These are phyloP conservation scores for Cynara cardunculus DNA, from an alignment of 129 eudicot genomes.

Conservation along the genomic window DNA sequence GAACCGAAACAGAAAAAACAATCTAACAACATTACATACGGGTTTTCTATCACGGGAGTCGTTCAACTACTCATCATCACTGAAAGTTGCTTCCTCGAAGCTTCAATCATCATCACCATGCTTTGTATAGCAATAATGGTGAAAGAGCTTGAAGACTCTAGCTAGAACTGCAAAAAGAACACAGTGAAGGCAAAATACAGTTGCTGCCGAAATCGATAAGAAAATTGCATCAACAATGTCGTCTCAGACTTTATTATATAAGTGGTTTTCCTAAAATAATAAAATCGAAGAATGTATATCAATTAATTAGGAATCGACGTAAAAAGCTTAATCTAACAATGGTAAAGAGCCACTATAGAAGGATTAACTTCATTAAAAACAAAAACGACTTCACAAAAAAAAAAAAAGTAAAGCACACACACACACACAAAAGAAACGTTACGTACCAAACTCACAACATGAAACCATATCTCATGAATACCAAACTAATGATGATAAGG, in stretches of 20 bases:
- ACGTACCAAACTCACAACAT: no score
- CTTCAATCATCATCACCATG: neutral
- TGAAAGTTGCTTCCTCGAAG: neutral
- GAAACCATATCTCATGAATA: no score
- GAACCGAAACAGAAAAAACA: neutral
- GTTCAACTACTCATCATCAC: neutral
- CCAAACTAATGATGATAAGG: neutral
- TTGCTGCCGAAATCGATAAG: neutral
- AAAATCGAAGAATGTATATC: neutral
- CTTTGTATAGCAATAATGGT: neutral
- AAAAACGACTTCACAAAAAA: no score
- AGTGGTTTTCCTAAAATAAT: neutral
- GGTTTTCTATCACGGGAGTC: neutral
- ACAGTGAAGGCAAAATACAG: neutral
- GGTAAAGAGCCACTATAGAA: no score
- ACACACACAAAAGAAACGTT: no score
- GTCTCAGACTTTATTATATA: neutral
- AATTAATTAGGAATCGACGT: no score
- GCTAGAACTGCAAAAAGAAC: neutral
- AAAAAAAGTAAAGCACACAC: no score
- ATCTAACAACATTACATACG: neutral
- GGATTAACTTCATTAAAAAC: no score
- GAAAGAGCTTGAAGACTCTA: no score
- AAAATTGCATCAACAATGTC: neutral
- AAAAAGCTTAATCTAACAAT: no score